Conservation (phyloP, 352 stramenopile species). For the Phytophthora tubulina region DNA sequence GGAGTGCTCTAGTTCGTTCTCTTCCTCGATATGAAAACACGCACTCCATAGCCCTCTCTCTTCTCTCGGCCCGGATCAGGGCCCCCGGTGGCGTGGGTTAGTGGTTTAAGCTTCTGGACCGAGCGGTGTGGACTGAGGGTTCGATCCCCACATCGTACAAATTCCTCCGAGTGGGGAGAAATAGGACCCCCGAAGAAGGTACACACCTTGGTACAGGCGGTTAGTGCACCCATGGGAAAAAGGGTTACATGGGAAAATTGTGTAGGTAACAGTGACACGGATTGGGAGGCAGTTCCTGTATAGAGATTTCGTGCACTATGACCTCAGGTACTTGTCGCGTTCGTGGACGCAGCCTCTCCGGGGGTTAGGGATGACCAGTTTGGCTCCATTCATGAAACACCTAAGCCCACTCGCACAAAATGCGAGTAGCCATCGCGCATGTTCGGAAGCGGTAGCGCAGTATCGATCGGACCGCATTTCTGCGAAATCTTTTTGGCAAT, state of each 20-base stretch:
- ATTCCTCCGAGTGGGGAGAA: background rate
- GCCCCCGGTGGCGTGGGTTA: background rate
- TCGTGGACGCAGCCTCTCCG: background rate
- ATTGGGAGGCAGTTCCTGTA: background rate
- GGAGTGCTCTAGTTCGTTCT: no score
- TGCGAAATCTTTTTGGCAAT: no score
- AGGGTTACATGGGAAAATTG: background rate
- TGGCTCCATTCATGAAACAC: background rate
- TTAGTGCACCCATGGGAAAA: background rate
- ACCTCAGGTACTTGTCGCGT: background rate
- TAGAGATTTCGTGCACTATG: background rate
- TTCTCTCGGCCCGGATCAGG: no score
- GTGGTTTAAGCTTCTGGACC: background rate
- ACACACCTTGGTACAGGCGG: background rate
- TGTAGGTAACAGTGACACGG: background rate
- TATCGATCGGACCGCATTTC: no score
- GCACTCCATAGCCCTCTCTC: no score
- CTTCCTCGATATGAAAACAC: no score
- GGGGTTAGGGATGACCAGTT: background rate
- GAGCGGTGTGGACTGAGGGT: background rate
- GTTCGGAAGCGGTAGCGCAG: background rate
- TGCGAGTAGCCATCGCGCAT: background rate
- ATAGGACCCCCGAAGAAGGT: background rate
- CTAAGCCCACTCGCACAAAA: background rate
- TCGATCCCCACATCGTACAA: constrained; percentile 3